Percentiles rank a stretch among this genome's conserved stretches.
These are phyloP conservation scores for Nicotiana tomentosiformis DNA, from an alignment of 257 asterid genomes.

Conservation along the genomic window DNA sequence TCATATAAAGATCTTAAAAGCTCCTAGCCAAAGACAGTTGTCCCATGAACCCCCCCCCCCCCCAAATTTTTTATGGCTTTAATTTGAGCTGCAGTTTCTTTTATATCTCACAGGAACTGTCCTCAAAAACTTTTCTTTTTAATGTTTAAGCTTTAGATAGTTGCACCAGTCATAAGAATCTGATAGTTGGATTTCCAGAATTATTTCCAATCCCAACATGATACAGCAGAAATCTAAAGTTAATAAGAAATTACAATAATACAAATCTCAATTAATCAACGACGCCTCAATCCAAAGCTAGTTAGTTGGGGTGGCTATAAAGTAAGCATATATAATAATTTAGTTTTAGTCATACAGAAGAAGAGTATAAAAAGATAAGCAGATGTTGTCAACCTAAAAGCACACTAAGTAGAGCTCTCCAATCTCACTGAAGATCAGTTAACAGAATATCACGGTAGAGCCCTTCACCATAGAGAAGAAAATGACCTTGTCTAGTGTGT, in stretches of 20 bases:
- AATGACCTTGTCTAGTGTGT: neutral
- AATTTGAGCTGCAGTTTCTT: too few species aligned
- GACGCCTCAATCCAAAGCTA: neutral
- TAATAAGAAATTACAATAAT: neutral
- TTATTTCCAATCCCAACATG: neutral
- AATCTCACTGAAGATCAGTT: neutral
- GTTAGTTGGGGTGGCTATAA: neutral
- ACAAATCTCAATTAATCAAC: neutral
- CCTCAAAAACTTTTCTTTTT: too few species aligned
- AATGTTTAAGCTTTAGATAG: too few species aligned
- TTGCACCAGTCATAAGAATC: too few species aligned
- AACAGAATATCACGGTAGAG: neutral
- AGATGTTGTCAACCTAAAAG: neutral
- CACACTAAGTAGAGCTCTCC: neutral
- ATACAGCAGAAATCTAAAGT: neutral
- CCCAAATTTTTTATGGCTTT: too few species aligned
- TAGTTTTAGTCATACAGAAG: neutral
- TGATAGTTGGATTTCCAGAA: too few species aligned
- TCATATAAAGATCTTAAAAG: too few species aligned
- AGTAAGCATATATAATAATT: neutral
- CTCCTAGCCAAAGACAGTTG: too few species aligned
- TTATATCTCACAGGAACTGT: too few species aligned
- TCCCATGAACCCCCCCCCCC: too few species aligned
- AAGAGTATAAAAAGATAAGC: neutral
- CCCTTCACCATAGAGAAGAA: neutral